phyloP scores from a whole-genome alignment of 768 basidiomycete species.

The Coprinopsis marcescibilis region DNA sequence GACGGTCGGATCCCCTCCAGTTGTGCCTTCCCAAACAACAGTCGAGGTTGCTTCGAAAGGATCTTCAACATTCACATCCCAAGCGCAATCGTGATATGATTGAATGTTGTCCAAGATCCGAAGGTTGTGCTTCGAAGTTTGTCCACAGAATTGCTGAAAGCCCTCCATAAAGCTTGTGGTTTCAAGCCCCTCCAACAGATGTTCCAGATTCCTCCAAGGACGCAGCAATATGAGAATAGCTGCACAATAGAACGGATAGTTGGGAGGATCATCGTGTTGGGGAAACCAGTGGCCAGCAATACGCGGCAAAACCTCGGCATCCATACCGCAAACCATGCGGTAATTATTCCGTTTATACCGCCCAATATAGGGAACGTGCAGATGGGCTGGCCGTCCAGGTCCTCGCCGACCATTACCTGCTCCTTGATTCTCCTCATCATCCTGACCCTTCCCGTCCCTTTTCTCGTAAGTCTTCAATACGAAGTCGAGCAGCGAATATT shows the following conservation, averaged over 20 bases:
- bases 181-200: slow-evolving; percentile 20
- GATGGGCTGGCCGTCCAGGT: slow-evolving; percentile 16
- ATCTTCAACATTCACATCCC: background rate
- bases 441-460: background rate
- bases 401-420: background rate
- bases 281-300: slow-evolving; percentile 34
- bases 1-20: too few relatives aligned
- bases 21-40: too few relatives aligned
- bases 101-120: background rate
- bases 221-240: slow-evolving; percentile 30
- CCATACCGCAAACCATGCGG: slow-evolving; percentile 16
- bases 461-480: slow-evolving; percentile 19
- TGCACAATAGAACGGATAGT: slow-evolving; percentile 27
- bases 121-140: background rate
- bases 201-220: slow-evolving; percentile 29
- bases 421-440: background rate
- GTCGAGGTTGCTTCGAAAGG: too few relatives aligned
- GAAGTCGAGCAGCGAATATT: slow-evolving; percentile 16
- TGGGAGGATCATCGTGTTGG: slow-evolving; percentile 17
- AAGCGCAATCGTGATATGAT: slow-evolving; percentile 4
- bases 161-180: slow-evolving; percentile 19
- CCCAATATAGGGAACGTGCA: slow-evolving; percentile 17
- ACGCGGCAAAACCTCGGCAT: slow-evolving; percentile 29
- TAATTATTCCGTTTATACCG: slow-evolving; percentile 6
- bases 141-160: slow-evolving; percentile 8